Evolutionary conservation across 1,284 basidiomycete genomes (phyloP).

Genomic region (Apiotrichum porosum): DNA sequence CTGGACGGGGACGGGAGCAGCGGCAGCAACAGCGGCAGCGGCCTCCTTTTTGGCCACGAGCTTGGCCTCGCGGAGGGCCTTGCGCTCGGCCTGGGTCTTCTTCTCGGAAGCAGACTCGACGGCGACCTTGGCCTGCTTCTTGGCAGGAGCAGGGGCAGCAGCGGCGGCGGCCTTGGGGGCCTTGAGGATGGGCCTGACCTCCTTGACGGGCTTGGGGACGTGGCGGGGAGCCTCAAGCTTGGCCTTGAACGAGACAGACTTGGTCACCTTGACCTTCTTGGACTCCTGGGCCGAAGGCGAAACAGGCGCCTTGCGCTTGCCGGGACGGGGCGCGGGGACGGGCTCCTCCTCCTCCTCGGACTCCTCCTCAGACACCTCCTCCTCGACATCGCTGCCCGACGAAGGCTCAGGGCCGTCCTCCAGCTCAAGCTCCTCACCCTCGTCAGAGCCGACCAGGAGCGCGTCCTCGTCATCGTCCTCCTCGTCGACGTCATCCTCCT

Average conservation of each 20-base stretch:
- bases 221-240: slow-evolving; percentile 25
- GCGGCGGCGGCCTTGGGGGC: neutral
- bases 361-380: slow-evolving; percentile 31
- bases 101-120: slow-evolving; percentile 15
- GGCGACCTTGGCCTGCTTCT: neutral
- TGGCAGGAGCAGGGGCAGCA: neutral
- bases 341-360: slow-evolving; percentile 28
- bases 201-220: slow-evolving; percentile 4
- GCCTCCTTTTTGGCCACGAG: neutral
- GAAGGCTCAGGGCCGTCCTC: slow-evolving; percentile 41
- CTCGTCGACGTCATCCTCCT: slow-evolving; percentile 28
- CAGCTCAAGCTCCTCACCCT: slow-evolving; percentile 45
- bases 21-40: neutral
- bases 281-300: slow-evolving; percentile 8
- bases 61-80: slow-evolving; percentile 1
- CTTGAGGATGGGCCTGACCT: slow-evolving; percentile 16
- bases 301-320: slow-evolving; percentile 19
- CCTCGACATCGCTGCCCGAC: slow-evolving; percentile 34
- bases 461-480: slow-evolving; percentile 32
- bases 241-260: slow-evolving; percentile 26
- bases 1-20: neutral
- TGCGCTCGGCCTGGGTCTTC: slow-evolving; percentile 9
- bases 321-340: slow-evolving; percentile 13
- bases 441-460: slow-evolving; percentile 30
- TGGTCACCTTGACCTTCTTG: slow-evolving; percentile 23